These are phyloP conservation scores for Babesia bigemina DNA, from an alignment of 169 alveolate genomes.

Conservation along the genomic window DNA sequence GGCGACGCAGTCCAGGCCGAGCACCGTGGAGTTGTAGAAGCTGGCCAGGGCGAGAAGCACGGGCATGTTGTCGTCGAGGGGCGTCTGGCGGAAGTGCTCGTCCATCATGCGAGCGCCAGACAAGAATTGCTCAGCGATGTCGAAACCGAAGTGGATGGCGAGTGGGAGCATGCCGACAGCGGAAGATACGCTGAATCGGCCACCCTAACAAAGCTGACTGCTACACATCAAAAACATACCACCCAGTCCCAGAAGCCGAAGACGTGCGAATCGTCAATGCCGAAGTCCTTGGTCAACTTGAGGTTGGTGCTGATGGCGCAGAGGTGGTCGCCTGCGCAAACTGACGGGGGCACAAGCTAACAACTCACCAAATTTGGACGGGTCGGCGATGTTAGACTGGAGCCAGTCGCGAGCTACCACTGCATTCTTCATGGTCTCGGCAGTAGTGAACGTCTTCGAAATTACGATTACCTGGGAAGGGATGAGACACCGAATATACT, in stretches of 20 bases:
- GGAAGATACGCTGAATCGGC: slow-evolving; percentile 96
- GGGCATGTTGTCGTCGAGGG: slow-evolving; percentile 88
- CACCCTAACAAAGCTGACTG: slow-evolving; percentile 80
- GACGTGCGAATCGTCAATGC: slow-evolving; percentile 90
- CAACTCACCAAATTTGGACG: slow-evolving; percentile 50
- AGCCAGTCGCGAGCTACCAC: slow-evolving; percentile 89
- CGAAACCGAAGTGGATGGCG: slow-evolving; percentile 90
- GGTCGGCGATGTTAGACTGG: slow-evolving; percentile 74
- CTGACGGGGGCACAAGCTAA: not conserved
- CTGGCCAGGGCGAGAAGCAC: slow-evolving; percentile 92
- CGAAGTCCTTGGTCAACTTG: slow-evolving; percentile 90
- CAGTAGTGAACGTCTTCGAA: slow-evolving; percentile 99
- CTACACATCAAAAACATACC: slow-evolving; percentile 39
- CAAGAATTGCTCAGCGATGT: slow-evolving; percentile 83
- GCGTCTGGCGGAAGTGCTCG: slow-evolving; percentile 83
- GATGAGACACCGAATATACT: not conserved
- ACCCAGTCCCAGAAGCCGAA: slow-evolving; percentile 99
- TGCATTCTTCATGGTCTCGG: slow-evolving; percentile 98
- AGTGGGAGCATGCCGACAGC: slow-evolving; percentile 98
- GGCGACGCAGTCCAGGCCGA: slow-evolving; percentile 91
- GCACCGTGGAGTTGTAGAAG: slow-evolving; percentile 91
- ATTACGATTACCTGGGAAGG: slow-evolving; percentile 84
- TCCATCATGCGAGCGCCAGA: slow-evolving; percentile 89
- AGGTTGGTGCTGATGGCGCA: slow-evolving; percentile 94
- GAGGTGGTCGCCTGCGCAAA: slow-evolving; percentile 82